Base-by-base conservation (phyloP, 129 eudicot species). In the Ambrosia artemisiifolia region DNA sequence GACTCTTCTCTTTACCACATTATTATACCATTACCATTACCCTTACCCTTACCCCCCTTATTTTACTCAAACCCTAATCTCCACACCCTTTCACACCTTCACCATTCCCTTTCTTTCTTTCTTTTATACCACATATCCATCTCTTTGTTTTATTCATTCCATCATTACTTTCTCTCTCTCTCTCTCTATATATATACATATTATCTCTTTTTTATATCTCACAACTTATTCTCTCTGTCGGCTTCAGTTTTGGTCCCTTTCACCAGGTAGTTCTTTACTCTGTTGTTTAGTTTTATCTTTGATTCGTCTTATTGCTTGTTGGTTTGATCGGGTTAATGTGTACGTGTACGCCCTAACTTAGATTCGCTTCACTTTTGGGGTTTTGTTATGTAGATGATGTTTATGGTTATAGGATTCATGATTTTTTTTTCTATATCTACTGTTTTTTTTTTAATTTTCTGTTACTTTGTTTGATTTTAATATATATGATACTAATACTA, bases 101-200 rank as follows among this genome's bases (percentile, higher is more conserved):
- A 12, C 64, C 49, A 11, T 5, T 28, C 75, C 63, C 14, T 24
- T 72, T 47, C 67, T 65, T 24, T 8, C 8, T 17, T 3, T 38
- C 9, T 57, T 57, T 57, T 11, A 3, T 28, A 57, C 28, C 12
- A 57, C 12, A 11, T 12, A 34, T 20, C 69, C 24, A 69, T 69
- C 75, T 64, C 75, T 46, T 68, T 67, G 46, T 66, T 44, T 33
- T 43, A 66, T 65, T 33, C 44, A 66, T 65, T 49, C 28, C 60
- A 51, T 24, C 30, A 14, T 44, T n/a, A n/a, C 7, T 67, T 34
- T 59, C 19, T 13, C 3, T 66, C 20, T 56, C 57, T 71, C 30
- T 49, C 67, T 54, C n/a, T n/a, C n/a, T n/a, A n/a, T n/a, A n/a
- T n/a, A n/a, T n/a, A n/a, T n/a, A n/a, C n/a, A n/a, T n/a, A n/a